Conservation (phyloP, 164 flowering plant species). For the Chloranthus sessilifolius region DNA sequence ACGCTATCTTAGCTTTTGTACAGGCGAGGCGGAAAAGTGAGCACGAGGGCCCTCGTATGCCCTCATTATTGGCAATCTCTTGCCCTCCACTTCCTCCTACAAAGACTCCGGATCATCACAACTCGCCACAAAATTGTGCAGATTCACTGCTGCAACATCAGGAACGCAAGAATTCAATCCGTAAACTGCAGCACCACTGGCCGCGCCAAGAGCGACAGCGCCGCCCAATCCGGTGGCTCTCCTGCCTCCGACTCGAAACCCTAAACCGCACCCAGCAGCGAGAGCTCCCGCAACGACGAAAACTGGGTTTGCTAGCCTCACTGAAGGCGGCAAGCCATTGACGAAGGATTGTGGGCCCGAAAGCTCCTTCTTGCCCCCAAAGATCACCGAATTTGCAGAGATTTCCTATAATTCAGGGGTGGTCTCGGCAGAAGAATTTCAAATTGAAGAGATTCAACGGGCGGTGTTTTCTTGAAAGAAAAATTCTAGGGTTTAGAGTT, state of each 20-base stretch:
- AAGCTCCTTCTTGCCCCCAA: conserved; percentile 64
- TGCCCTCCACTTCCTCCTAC: conserved; percentile 64
- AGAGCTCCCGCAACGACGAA: conserved; percentile 61
- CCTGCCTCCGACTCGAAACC: conserved; percentile 42
- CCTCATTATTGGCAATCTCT: conserved; percentile 52
- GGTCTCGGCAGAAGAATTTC: conserved; percentile 6
- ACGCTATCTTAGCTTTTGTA: too few relatives aligned
- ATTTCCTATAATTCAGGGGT: conserved; percentile 9
- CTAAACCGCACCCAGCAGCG: conserved; percentile 72
- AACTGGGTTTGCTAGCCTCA: conserved; percentile 53
- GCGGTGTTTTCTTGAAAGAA: conserved; percentile 16
- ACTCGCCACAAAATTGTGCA: conserved; percentile 72
- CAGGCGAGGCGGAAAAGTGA: too few relatives aligned
- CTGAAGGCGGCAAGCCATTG: conserved; percentile 52
- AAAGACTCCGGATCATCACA: conserved; percentile 59
- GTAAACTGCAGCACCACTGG: conserved; percentile 71
- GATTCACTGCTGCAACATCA: conserved; percentile 73
- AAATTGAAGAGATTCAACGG: conserved; percentile 30
- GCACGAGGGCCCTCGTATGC: too few relatives aligned
- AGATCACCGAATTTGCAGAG: conserved; percentile 22
- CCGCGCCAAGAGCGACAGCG: conserved; percentile 71
- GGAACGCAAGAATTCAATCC: conserved; percentile 69
- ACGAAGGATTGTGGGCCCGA: conserved; percentile 53
- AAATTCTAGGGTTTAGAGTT: conserved; percentile 14
- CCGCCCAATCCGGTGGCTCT: conserved; percentile 52